Percentiles rank a stretch among this genome's conserved stretches.
Evolutionary conservation across 164 flowering plant species (phyloP).

Genomic region (Tinospora cordifolia): DNA sequence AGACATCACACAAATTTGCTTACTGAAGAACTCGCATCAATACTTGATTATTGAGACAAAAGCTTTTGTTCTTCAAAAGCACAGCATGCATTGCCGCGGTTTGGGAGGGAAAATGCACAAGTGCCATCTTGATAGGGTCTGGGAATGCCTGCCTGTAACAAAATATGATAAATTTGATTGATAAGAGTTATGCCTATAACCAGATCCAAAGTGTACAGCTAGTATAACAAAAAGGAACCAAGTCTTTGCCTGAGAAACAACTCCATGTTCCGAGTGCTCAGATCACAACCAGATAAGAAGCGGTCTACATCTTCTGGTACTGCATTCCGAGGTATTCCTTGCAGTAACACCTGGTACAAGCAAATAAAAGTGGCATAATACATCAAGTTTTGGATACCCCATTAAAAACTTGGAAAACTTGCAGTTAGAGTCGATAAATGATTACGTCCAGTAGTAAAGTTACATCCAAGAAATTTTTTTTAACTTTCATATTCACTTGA

Average conservation of each 20-base stretch:
- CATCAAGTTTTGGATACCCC: not conserved
- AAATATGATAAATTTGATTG: not conserved
- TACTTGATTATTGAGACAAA: slow-evolving; percentile 56
- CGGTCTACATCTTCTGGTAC: slow-evolving; percentile 56
- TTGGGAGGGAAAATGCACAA: slow-evolving; percentile 52
- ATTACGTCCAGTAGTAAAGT: not conserved
- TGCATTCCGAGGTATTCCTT: slow-evolving; percentile 58
- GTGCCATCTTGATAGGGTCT: slow-evolving; percentile 32
- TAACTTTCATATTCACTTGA: no score
- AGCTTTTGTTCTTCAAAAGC: slow-evolving; percentile 45
- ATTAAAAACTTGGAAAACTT: not conserved
- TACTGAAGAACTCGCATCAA: slow-evolving; percentile 55
- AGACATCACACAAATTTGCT: slow-evolving; percentile 1
- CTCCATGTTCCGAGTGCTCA: slow-evolving; percentile 31
- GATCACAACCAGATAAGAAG: slow-evolving; percentile 54
- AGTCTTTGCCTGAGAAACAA: slow-evolving; percentile 32
- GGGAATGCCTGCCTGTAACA: slow-evolving; percentile 31
- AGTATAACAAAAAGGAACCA: slow-evolving; percentile 3
- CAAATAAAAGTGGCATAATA: not conserved
- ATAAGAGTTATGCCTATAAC: not conserved
- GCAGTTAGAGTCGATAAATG: not conserved
- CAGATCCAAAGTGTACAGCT: not conserved
- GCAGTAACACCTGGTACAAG: slow-evolving; percentile 44
- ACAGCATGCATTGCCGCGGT: slow-evolving; percentile 50
- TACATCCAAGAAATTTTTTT: no score